Conservation (phyloP, 176 grass and related monocot genomes). For the Thinopyrum elongatum region DNA sequence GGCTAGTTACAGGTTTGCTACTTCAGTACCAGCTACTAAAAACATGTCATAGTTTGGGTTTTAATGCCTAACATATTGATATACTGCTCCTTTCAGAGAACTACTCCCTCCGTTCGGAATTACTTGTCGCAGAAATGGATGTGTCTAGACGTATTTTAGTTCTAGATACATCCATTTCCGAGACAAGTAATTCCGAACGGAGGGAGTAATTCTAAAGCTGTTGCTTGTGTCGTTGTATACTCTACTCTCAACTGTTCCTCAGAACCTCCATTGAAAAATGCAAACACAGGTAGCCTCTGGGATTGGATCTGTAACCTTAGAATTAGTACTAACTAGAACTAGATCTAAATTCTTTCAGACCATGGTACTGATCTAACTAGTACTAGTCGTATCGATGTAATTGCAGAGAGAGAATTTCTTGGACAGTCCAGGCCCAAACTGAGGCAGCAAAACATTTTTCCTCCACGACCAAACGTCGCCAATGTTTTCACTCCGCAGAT, state of each 20-base stretch:
- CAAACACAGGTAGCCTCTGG: background rate
- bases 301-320: background rate
- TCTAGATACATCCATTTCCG: too few relatives aligned
- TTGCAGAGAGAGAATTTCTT: background rate
- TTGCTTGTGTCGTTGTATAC: background rate
- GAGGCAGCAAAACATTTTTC: background rate
- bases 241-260: background rate
- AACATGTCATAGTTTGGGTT: background rate
- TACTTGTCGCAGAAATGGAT: too few relatives aligned
- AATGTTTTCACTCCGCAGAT: background rate
- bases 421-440: background rate
- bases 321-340: background rate
- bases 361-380: too few relatives aligned
- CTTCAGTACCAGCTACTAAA: background rate
- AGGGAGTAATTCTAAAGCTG: background rate
- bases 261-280: background rate
- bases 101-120: too few relatives aligned
- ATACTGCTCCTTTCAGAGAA: background rate
- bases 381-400: background rate
- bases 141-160: too few relatives aligned
- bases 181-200: too few relatives aligned
- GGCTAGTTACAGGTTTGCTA: background rate
- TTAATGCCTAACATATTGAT: background rate
- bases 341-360: too few relatives aligned
- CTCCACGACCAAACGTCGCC: background rate